phyloP scores from a whole-genome alignment of 2,329 filamentous ascomycete species.

The Gliomastix tumulicola region DNA sequence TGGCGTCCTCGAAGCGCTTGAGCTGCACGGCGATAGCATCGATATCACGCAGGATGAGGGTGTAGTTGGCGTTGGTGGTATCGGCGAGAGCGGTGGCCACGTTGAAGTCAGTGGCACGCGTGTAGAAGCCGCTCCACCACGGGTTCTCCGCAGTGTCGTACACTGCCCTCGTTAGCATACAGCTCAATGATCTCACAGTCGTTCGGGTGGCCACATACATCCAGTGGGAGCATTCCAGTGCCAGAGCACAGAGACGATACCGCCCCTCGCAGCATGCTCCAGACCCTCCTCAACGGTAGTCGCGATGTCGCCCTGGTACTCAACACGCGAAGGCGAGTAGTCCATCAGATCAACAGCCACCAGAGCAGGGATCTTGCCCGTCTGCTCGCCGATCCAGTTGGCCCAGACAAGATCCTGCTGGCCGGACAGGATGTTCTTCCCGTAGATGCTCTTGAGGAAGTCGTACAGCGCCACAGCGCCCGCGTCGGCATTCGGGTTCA shows the following conservation, averaged over 20 bases:
- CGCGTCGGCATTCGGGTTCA: constrained; percentile 26
- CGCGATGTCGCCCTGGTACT: constrained; percentile 25
- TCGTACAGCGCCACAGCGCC: constrained; percentile 28
- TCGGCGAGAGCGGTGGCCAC: constrained; percentile 31
- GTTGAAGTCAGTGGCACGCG: constrained; percentile 39
- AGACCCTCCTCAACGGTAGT: constrained; percentile 39
- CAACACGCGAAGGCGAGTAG: constrained; percentile 37
- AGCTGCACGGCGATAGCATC: constrained; percentile 39
- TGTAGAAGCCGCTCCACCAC: constrained; percentile 45
- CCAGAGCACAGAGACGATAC: constrained; percentile 39
- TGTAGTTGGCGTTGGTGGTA: constrained; percentile 37
- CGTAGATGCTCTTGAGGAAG: constrained; percentile 35
- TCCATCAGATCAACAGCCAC: constrained; percentile 40
- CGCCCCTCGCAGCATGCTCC: constrained; percentile 29
- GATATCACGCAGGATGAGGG: constrained; percentile 36
- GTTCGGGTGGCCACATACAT: too few relatives aligned
- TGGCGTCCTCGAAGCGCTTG: constrained; percentile 30
- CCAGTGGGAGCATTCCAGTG: constrained; percentile 40
- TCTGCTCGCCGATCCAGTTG: constrained; percentile 32
- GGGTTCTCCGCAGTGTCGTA: constrained; percentile 34
- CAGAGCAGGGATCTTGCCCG: constrained; percentile 39
- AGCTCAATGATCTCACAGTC: too few relatives aligned
- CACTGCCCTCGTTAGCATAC: too few relatives aligned
- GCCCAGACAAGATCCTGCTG: constrained; percentile 36
- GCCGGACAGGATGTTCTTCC: constrained; percentile 37